A percentile compares a stretch with the other conserved stretches of the same genome.
Conservation (phyloP, 192 early-diverging fungal species). For the Coemansia sp. region DNA sequence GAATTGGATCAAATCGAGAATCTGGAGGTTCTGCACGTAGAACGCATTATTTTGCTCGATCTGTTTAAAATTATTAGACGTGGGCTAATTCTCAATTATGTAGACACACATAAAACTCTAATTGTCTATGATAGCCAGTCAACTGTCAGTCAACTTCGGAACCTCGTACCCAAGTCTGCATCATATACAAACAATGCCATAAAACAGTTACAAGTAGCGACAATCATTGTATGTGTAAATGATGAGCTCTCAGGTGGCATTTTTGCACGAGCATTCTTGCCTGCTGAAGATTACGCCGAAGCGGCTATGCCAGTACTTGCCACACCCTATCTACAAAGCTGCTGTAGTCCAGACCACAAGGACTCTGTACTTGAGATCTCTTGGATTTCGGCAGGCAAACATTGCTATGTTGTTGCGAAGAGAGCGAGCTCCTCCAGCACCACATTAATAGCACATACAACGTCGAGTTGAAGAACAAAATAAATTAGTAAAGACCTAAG, state of each 20-base stretch:
- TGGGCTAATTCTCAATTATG: constrained; percentile 16
- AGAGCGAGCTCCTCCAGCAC: background rate
- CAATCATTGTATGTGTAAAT: constrained; percentile 23
- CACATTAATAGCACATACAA: background rate
- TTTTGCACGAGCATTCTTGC: constrained; percentile 21
- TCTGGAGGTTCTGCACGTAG: background rate
- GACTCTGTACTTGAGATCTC: constrained; percentile 15
- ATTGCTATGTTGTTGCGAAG: constrained; percentile 19
- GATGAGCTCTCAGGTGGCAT: constrained; percentile 23
- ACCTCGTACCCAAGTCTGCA: constrained; percentile 4
- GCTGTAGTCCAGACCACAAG: background rate
- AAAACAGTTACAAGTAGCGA: constrained; percentile 7
- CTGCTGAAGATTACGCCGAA: constrained; percentile 8
- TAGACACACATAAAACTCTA: constrained; percentile 2
- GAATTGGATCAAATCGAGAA: background rate
- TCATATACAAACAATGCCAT: background rate
- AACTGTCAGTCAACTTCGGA: background rate
- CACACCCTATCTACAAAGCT: constrained; percentile 12
- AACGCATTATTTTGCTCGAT: constrained; percentile 20
- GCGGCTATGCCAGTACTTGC: constrained; percentile 14
- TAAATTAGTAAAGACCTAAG: constrained; percentile 44
- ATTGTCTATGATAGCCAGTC: constrained; percentile 19
- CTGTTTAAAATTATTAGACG: constrained; percentile 24
- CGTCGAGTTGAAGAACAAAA: background rate
- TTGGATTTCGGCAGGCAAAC: constrained; percentile 5